These are phyloP conservation scores for Eucalyptus tenuipes DNA, from an alignment of 345 rosid genomes.

Conservation along the genomic window DNA sequence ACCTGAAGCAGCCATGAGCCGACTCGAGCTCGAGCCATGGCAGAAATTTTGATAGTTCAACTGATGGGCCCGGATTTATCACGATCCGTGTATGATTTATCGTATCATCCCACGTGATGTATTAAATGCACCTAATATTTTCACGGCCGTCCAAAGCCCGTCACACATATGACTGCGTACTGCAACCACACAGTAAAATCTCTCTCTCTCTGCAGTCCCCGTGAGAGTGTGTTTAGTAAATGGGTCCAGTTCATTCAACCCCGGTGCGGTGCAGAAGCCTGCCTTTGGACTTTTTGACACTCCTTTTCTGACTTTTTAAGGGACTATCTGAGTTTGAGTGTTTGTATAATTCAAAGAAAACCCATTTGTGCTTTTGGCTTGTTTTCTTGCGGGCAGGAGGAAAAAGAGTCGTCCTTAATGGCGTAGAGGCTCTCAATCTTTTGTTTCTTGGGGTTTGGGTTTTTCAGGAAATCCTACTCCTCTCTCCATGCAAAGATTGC, in stretches of 20 bases:
- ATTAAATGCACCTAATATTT: no score
- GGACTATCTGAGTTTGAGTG: constrained; percentile 3
- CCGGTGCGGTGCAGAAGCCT: constrained; percentile 39
- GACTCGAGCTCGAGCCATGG: no score
- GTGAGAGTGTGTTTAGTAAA: background rate
- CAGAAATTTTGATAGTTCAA: no score
- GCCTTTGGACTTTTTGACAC: constrained; percentile 16
- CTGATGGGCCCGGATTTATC: no score
- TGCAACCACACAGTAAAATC: constrained; percentile 6
- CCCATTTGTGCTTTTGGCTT: constrained; percentile 19
- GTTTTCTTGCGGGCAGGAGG: background rate
- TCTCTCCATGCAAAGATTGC: constrained; percentile 10
- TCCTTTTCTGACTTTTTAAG: constrained; percentile 18
- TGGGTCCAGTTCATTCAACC: constrained; percentile 38
- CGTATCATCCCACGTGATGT: no score
- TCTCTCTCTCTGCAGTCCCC: background rate
- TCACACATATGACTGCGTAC: constrained; percentile 65
- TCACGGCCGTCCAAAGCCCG: constrained; percentile 59
- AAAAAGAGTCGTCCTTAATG: constrained; percentile 1
- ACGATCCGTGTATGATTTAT: no score
- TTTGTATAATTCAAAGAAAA: constrained; percentile 8
- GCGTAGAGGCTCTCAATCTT: constrained; percentile 1
- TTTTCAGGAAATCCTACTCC: constrained; percentile 7
- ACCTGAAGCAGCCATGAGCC: no score
- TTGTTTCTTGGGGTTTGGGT: constrained; percentile 51